These are phyloP conservation scores for Apiospora sp. DNA, from an alignment of 2,329 filamentous ascomycete species.

Conservation along the genomic window DNA sequence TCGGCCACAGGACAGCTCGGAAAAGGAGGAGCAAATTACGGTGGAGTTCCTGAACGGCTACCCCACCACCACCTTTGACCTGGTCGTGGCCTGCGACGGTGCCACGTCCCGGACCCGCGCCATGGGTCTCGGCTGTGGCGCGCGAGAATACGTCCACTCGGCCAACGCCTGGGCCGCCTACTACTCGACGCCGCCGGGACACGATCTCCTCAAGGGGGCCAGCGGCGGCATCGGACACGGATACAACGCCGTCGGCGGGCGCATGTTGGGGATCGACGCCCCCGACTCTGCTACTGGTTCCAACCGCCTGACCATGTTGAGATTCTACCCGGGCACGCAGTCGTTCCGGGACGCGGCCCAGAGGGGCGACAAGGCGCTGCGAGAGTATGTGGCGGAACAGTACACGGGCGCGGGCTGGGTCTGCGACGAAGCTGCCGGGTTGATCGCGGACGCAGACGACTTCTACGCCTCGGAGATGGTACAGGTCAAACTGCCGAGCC, in stretches of 20 bases:
- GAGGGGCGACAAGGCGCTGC: conserved; percentile 39
- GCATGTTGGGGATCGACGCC: conserved; percentile 44
- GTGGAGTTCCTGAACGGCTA: conserved; percentile 51
- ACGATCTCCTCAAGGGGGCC: conserved; percentile 48
- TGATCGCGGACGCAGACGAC: conserved; percentile 42
- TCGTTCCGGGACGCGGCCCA: conserved; percentile 50
- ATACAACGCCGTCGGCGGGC: conserved; percentile 48
- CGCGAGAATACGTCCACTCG: conserved; percentile 47
- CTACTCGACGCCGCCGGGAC: conserved; percentile 44
- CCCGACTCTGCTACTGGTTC: conserved; percentile 40
- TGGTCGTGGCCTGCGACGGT: conserved; percentile 65
- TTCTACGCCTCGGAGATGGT: conserved; percentile 56
- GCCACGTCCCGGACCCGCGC: conserved; percentile 56
- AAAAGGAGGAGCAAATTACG: conserved; percentile 44
- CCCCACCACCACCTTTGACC: conserved; percentile 48
- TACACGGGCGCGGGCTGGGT: conserved; percentile 43
- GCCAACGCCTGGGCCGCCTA: conserved; percentile 51
- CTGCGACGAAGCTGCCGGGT: conserved; percentile 30
- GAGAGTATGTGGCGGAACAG: conserved; percentile 34
- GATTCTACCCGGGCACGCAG: conserved; percentile 42
- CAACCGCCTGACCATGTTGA: conserved; percentile 46
- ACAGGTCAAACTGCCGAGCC: conserved; percentile 53
- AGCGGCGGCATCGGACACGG: conserved; percentile 43
- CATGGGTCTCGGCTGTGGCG: conserved; percentile 46
- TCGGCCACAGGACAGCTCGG: conserved; percentile 26